phyloP scores from a whole-genome alignment of 2,329 filamentous ascomycete species.

The Neoscytalidium dimidiatum region DNA sequence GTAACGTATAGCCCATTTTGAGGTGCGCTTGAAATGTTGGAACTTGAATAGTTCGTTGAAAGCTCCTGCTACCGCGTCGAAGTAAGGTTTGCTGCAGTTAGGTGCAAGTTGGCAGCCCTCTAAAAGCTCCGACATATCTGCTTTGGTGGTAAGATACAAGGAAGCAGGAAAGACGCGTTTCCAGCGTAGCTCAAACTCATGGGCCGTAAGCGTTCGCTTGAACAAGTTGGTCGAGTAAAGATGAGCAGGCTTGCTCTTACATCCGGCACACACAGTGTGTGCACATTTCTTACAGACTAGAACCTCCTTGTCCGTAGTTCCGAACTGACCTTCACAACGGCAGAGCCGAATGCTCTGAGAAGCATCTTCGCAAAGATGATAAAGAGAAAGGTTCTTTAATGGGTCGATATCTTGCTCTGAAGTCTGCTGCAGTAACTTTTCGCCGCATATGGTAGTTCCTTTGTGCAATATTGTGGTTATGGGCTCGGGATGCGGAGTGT shows the following conservation, averaged over 20 bases:
- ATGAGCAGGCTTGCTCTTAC: slow-evolving; percentile 57
- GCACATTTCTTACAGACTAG: slow-evolving; percentile 54
- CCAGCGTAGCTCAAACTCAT: slow-evolving; percentile 48
- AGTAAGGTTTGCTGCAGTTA: not conserved
- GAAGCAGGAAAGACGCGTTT: slow-evolving; percentile 30
- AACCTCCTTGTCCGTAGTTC: slow-evolving; percentile 42
- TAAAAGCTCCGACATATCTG: not conserved
- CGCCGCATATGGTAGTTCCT: not conserved
- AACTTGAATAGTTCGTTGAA: not conserved
- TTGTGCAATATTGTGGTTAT: not conserved
- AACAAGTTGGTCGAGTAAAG: slow-evolving; percentile 33
- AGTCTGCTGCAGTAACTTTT: not conserved
- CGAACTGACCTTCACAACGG: slow-evolving; percentile 55
- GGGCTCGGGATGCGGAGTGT: not conserved
- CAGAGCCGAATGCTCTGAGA: slow-evolving; percentile 51
- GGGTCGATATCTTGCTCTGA: not conserved
- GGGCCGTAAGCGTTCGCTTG: slow-evolving; percentile 32
- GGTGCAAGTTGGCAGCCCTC: not conserved
- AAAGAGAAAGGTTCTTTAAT: not conserved
- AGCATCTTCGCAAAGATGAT: slow-evolving; percentile 29
- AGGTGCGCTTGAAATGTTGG: not conserved
- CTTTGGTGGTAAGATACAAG: slow-evolving; percentile 27
- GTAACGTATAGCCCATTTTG: slow-evolving; percentile 46
- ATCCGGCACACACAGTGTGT: slow-evolving; percentile 57
- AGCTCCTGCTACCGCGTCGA: not conserved